These are phyloP conservation scores for Termitomyces eurrhizus DNA, from an alignment of 768 basidiomycete species.

Conservation along the genomic window DNA sequence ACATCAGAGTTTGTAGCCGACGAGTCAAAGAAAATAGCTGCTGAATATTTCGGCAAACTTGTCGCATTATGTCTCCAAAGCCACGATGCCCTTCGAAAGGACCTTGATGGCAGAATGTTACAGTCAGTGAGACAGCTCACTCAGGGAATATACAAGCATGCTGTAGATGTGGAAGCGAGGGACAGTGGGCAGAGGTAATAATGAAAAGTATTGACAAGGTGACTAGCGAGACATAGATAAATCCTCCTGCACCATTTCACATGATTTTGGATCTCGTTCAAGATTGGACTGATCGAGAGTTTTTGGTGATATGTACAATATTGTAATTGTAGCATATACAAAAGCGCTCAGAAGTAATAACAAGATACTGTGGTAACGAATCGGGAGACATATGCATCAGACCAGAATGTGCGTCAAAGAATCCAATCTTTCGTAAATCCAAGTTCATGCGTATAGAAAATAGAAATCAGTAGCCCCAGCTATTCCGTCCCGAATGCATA, in stretches of 20 bases:
- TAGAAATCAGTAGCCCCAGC: slow-evolving; percentile 11
- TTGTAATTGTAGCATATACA: neutral
- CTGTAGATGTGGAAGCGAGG: neutral
- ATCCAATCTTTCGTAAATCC: neutral
- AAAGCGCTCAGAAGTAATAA: neutral
- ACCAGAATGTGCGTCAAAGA: neutral
- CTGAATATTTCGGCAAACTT: neutral
- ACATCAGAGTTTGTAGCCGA: neutral
- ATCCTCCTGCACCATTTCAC: neutral
- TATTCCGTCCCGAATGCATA: neutral
- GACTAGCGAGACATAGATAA: neutral
- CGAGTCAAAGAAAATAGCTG: neutral
- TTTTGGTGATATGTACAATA: neutral
- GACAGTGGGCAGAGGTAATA: neutral
- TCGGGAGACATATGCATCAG: neutral
- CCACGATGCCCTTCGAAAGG: neutral
- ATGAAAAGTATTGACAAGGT: neutral
- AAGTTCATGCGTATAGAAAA: neutral
- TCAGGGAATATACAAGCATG: neutral
- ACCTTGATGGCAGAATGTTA: neutral
- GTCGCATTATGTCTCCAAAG: neutral
- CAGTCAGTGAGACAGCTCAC: neutral
- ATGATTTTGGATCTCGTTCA: neutral
- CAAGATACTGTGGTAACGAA: neutral
- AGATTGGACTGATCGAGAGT: neutral